Base-by-base conservation (phyloP, 352 stramenopile genomes). In the Pythium monospermum region DNA sequence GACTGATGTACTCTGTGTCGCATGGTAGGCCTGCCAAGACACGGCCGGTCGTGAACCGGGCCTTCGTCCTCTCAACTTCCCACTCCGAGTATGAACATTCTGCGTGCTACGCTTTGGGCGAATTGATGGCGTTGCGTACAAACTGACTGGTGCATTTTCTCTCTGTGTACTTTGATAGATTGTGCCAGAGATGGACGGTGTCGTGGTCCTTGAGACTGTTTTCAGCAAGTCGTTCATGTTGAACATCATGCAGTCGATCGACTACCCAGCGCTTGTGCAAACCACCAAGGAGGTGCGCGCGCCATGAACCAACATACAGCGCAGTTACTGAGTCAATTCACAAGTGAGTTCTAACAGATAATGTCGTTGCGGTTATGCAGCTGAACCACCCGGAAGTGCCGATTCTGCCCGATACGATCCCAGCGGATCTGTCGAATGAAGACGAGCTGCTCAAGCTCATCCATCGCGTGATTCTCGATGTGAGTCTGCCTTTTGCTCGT, bases 211-310 rank as follows among this genome's bases (percentile, higher is more conserved):
- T 6, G 66, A 91, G 66, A 93, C 80, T 36, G 63, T 89, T 25
- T 93, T 80, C 67, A 85, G 71, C 58, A 91, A 93, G 66, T 62
- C 57, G 32, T 93, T 93, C 56, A 88, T 91, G 74, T 59, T 90
- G 44, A 79, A 93, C 62, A 88, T 93, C 55, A 82, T 93, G 69
- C 75, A 85, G 58, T 85, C 80, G 58, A 93, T 93, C 49, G 83
- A 93, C 70, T 93, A 90, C 67, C 47, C 55, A 35, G 83, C 75
- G 45, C 61, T 93, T n/a, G 69, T 64, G 36, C 58, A 87, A 49
- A 91, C 83, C 21, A 87, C 77, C 23, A 76, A 81, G 50, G 77
- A 93, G 67, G 81, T 90, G 37, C 21, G 59, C 55, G 28, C 35
- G 28, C 11, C 15, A 31, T 40, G 28, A 36, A n/a, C 11, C 36